Evolutionary conservation across 208 protist genomes (phyloP).

Genomic region (Crithidia sp.): DNA sequence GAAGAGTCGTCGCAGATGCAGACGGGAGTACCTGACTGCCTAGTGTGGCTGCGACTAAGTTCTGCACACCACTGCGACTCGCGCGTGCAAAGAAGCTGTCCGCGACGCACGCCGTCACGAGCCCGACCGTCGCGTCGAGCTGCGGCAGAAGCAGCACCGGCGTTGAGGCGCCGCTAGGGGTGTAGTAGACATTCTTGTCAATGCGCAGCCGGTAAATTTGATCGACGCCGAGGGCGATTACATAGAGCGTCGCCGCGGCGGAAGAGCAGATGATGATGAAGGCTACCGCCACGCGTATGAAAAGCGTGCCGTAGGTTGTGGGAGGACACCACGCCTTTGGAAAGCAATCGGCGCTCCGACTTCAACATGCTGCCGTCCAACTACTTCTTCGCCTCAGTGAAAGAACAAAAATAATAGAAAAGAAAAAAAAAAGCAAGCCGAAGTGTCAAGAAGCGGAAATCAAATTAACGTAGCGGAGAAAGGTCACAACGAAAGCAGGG

Average conservation of each 20-base stretch:
- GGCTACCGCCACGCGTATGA: slow-evolving; percentile 6
- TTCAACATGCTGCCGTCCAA: not conserved
- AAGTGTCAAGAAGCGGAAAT: not conserved
- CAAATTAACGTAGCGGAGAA: too few relatives aligned
- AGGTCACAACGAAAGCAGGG: too few relatives aligned
- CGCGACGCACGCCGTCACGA: slow-evolving; percentile 38
- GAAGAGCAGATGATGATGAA: slow-evolving; percentile 10
- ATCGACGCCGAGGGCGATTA: slow-evolving; percentile 12
- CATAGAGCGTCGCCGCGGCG: slow-evolving; percentile 9
- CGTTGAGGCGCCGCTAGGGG: not conserved
- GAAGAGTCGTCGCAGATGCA: not conserved
- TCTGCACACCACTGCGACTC: slow-evolving; percentile 17
- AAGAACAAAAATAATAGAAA: slow-evolving; percentile 16
- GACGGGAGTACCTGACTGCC: not conserved
- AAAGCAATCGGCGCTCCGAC: not conserved
- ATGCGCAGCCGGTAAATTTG: slow-evolving; percentile 18
- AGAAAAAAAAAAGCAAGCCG: slow-evolving; percentile 18
- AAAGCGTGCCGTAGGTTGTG: slow-evolving; percentile 7
- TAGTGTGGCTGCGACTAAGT: slow-evolving; percentile 14
- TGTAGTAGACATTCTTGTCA: slow-evolving; percentile 19
- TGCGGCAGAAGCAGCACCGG: slow-evolving; percentile 43
- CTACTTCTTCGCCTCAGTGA: not conserved
- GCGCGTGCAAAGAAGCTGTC: slow-evolving; percentile 31
- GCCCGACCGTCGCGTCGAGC: slow-evolving; percentile 40
- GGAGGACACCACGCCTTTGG: not conserved